Base-by-base conservation (phyloP, 108 stramenopile genomes). In the Pseudonitzschia multistriata region DNA sequence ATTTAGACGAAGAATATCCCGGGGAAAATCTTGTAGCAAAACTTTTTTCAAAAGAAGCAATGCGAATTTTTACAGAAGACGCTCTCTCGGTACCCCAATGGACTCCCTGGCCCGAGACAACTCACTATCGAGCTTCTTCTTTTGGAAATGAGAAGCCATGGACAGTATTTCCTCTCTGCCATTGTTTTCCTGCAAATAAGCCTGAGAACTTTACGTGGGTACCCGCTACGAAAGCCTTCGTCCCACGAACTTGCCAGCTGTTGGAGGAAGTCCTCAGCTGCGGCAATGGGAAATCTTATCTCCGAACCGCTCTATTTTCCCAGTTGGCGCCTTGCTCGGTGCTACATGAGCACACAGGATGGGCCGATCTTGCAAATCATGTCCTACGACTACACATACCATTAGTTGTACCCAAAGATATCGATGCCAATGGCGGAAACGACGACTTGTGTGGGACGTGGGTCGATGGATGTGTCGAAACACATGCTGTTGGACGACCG, bases 351-450 rank as follows among this genome's bases (percentile, higher is more conserved):
- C 98, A 98, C 74, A 89, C 90, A 4, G 98, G 98, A 25, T 98
- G 98, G 98, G 80, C 82, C 28, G 97, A 97, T 74, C 81, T 98
- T 45, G 98, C 98, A 6, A 98, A 98, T 75, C 83, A 97, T 79
- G 98, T 98, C 5, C 74, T 96, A 31, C 81, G 98, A 29, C 68
- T 90, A n/a, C 98, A 98, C 71, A 80, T 98, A 62, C 88, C 95
- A 13, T 73, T 98, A 66, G 70, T 85, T 14, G 90, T 97, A 27
- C 98, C 98, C 29, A 67, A 47, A 7, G 42, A n/a, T 19, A n/a
- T 36, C 3, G 27, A 40, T 37, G 69, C 68, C 19, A 79, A 79
- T 25, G 33, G 57, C 28, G 22, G 3, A 21, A 59, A 59, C 31
- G 57, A 59, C 13, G 57, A 59, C 31, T 62, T 81, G 35, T 98